phyloP scores from a whole-genome alignment of 768 basidiomycete genomes.

The Clavaria fumosa region DNA sequence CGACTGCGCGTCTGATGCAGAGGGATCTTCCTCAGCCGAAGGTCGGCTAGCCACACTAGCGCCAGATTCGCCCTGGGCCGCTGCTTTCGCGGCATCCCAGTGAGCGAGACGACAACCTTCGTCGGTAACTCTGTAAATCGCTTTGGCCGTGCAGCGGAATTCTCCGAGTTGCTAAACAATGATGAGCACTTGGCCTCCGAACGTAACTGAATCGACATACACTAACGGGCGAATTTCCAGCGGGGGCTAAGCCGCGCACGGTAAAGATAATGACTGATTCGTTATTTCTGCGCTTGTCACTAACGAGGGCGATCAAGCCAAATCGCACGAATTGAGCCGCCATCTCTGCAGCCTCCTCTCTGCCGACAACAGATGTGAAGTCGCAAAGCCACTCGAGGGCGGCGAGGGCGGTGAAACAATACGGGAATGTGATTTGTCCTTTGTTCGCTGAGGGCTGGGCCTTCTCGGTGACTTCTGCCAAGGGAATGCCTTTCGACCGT shows the following conservation, averaged over 20 bases:
- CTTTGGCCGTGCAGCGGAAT: constrained; percentile 91
- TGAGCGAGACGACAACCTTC: constrained; percentile 77
- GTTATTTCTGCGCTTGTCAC: constrained; percentile 82
- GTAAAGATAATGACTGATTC: constrained; percentile 91
- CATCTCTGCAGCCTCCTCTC: constrained; percentile 96
- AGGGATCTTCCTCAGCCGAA: constrained; percentile 14
- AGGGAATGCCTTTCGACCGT: constrained; percentile 54
- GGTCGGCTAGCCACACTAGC: constrained; percentile 36
- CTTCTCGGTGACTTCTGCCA: constrained; percentile 60
- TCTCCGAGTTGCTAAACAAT: constrained; percentile 69
- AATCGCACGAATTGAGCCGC: constrained; percentile 96
- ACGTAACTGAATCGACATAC: constrained; percentile 24
- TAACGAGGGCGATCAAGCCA: constrained; percentile 75
- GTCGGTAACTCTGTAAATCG: constrained; percentile 87
- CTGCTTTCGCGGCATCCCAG: constrained; percentile 47
- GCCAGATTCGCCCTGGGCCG: constrained; percentile 30
- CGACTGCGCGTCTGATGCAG: constrained; percentile 19
- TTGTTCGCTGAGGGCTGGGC: constrained; percentile 37
- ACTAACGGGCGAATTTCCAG: constrained; percentile 58
- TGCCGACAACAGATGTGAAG: constrained; percentile 87
- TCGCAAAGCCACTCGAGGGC: constrained; percentile 97
- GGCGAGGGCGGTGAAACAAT: constrained; percentile 74
- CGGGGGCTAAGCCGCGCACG: constrained; percentile 65
- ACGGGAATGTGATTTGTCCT: constrained; percentile 34
- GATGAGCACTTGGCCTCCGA: constrained; percentile 7